Conservation (phyloP, 768 basidiomycete species). For the Cystobasidium tubakii region DNA sequence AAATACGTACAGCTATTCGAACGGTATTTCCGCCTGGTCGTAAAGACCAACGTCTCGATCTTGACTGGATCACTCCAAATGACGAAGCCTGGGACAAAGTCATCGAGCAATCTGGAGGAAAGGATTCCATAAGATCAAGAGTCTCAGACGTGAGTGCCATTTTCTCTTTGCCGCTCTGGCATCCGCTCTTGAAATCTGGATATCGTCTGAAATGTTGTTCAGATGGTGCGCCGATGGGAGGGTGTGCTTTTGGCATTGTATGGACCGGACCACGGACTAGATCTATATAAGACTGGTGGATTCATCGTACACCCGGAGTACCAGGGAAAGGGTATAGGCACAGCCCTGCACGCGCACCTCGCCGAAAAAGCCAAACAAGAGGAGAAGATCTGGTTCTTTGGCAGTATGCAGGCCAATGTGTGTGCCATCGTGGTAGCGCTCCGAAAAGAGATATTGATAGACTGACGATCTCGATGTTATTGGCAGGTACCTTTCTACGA, state of each 20-base stretch:
- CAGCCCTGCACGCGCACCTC: neutral
- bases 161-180: too few relatives aligned
- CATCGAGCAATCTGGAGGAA: neutral
- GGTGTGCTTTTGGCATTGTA: neutral
- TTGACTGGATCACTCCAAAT: neutral
- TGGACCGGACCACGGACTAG: neutral
- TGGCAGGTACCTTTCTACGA: conserved; percentile 26
- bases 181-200: too few relatives aligned
- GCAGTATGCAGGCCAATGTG: neutral
- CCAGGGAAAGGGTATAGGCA: conserved; percentile 15
- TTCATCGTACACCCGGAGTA: conserved; percentile 3
- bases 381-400: neutral
- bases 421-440: neutral
- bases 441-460: too few relatives aligned
- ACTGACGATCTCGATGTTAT: too few relatives aligned
- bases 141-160: too few relatives aligned
- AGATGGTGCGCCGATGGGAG: neutral
- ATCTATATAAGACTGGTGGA: neutral
- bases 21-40: conserved; percentile 1
- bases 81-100: conserved; percentile 2
- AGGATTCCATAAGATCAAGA: too few relatives aligned
- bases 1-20: neutral
- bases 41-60: neutral
- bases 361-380: conserved; percentile 10
- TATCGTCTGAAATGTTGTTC: too few relatives aligned